These are phyloP conservation scores for Saccharomycopsis microspora DNA, from an alignment of 805 yeast genomes.

Conservation along the genomic window DNA sequence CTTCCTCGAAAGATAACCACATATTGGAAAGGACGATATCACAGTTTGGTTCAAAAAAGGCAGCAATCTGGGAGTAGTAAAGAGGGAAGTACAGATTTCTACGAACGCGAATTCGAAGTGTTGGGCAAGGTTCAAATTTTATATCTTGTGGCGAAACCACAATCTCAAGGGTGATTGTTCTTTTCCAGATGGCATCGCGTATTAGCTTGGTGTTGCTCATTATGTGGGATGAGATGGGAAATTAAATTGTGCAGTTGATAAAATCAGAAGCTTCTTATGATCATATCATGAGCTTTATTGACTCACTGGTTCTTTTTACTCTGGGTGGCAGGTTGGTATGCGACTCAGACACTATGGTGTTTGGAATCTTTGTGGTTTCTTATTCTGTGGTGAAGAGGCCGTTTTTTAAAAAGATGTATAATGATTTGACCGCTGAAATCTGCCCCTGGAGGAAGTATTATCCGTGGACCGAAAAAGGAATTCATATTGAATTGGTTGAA, in stretches of 20 bases:
- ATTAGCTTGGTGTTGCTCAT: too few relatives aligned
- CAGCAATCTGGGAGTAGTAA: slow-evolving; percentile 26
- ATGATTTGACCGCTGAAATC: slow-evolving; percentile 20
- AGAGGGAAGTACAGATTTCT: slow-evolving; percentile 46
- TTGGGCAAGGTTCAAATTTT: too few relatives aligned
- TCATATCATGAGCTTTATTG: too few relatives aligned
- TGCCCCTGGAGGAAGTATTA: slow-evolving; percentile 28
- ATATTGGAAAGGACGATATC: slow-evolving; percentile 20
- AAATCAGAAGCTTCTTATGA: too few relatives aligned
- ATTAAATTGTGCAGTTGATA: too few relatives aligned
- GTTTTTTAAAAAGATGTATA: slow-evolving; percentile 15
- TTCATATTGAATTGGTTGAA: slow-evolving; percentile 18
- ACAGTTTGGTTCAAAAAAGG: slow-evolving; percentile 25
- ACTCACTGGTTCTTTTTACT: slow-evolving; percentile 2
- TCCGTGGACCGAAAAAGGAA: slow-evolving; percentile 30
- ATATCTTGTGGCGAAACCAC: too few relatives aligned
- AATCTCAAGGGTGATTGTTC: slow-evolving; percentile 1
- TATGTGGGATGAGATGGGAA: too few relatives aligned
- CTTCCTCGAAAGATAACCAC: slow-evolving; percentile 62
- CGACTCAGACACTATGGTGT: slow-evolving; percentile 18
- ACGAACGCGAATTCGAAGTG: slow-evolving; percentile 15
- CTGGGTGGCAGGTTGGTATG: slow-evolving; percentile 7
- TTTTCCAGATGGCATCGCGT: slow-evolving; percentile 6
- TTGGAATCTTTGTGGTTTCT: slow-evolving; percentile 20
- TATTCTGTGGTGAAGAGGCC: slow-evolving; percentile 13